These are phyloP conservation scores for Penicillium waksmanii DNA, from an alignment of 495 filamentous ascomycete genomes.

Conservation along the genomic window DNA sequence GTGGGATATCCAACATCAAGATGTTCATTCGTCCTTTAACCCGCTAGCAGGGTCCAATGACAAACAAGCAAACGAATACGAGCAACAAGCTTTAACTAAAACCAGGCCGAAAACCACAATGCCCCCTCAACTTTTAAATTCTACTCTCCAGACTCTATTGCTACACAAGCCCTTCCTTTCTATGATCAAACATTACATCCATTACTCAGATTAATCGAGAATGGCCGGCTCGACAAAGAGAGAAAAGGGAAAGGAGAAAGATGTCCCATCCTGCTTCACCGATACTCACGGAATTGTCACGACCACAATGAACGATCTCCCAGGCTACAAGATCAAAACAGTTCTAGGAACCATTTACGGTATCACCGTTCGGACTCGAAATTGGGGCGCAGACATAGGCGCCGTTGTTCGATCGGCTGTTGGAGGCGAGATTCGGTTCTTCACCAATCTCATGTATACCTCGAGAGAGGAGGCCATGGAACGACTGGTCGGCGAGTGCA, in stretches of 20 bases:
- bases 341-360: constrained; percentile 64
- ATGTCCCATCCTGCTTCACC: constrained; percentile 52
- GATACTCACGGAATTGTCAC: constrained; percentile 63
- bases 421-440: constrained; percentile 60
- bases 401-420: constrained; percentile 54
- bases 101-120: not conserved
- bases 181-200: too few relatives aligned
- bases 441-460: constrained; percentile 60
- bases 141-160: not conserved
- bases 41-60: not conserved
- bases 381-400: constrained; percentile 49
- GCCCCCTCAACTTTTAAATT: not conserved
- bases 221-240: not conserved
- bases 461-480: constrained; percentile 58
- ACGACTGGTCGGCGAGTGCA: constrained; percentile 58
- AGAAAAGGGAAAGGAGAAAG: constrained; percentile 3
- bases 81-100: constrained; percentile 4
- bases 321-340: constrained; percentile 58
- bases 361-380: constrained; percentile 60
- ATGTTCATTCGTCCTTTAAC: too few relatives aligned
- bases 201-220: not conserved
- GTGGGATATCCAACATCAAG: not conserved
- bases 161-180: too few relatives aligned
- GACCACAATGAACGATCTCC: constrained; percentile 55
- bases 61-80: constrained; percentile 2